Conservation (phyloP, 345 rosid species). For the Ceriops decandra region DNA sequence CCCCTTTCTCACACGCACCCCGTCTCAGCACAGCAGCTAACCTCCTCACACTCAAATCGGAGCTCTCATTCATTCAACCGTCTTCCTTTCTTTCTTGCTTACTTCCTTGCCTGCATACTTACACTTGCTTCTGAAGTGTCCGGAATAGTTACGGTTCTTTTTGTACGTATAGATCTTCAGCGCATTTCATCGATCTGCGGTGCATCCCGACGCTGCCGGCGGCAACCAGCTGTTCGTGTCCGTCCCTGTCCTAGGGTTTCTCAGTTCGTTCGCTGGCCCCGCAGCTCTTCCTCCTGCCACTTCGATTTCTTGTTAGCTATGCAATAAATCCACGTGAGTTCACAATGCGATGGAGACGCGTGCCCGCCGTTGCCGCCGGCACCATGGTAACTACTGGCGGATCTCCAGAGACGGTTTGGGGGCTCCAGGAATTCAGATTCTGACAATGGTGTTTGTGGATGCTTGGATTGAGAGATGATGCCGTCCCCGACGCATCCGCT, state of each 20-base stretch:
- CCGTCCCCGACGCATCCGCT: constrained; percentile 14
- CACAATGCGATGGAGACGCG: constrained; percentile 32
- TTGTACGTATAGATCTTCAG: constrained; percentile 25
- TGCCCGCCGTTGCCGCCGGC: constrained; percentile 19
- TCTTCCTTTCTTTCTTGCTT: too few species aligned
- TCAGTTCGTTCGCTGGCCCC: not conserved
- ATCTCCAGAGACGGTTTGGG: constrained; percentile 19
- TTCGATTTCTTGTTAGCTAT: not conserved
- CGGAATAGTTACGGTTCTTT: not conserved
- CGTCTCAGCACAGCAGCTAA: too few species aligned
- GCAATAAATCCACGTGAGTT: constrained; percentile 17
- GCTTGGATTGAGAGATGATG: constrained; percentile 46
- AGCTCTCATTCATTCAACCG: too few species aligned
- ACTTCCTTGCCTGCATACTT: too few species aligned
- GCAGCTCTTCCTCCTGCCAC: not conserved
- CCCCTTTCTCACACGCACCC: too few species aligned
- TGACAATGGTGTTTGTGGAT: constrained; percentile 49
- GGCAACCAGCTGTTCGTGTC: constrained; percentile 14
- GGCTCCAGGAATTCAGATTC: constrained; percentile 20
- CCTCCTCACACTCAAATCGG: too few species aligned
- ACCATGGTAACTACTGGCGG: constrained; percentile 18
- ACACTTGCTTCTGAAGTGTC: not conserved
- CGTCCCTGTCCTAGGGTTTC: constrained; percentile 52
- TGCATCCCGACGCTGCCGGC: constrained; percentile 18
- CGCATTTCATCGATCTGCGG: constrained; percentile 70